Conservation (phyloP, 2,329 filamentous ascomycete genomes). For the Scedosporium aurantiacum region DNA sequence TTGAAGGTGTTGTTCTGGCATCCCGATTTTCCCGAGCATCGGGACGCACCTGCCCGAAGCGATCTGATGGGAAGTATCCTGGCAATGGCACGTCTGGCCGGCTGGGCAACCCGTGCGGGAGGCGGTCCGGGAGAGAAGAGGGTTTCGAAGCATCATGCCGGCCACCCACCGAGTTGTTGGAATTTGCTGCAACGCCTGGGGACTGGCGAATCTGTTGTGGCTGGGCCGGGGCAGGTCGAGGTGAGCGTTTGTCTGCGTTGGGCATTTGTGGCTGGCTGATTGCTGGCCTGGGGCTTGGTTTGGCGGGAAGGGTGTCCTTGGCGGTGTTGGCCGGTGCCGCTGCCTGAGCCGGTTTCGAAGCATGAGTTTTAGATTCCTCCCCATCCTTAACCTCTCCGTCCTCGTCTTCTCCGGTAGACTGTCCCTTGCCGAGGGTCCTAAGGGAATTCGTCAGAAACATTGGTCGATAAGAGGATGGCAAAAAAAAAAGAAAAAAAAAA, state of each 20-base stretch:
- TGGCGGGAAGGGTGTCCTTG: slow-evolving; percentile 24
- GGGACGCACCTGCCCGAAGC: slow-evolving; percentile 29
- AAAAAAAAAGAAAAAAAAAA: slow-evolving; percentile 9
- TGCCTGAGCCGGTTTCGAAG: not conserved
- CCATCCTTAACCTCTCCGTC: slow-evolving; percentile 63
- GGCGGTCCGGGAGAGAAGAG: slow-evolving; percentile 25
- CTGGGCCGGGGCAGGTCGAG: slow-evolving; percentile 2
- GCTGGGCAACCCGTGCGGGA: slow-evolving; percentile 36
- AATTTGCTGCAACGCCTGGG: slow-evolving; percentile 11
- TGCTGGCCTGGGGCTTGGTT: slow-evolving; percentile 13
- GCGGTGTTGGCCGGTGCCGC: slow-evolving; percentile 8
- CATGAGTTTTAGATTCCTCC: slow-evolving; percentile 20
- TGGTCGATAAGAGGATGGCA: not conserved
- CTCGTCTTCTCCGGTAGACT: slow-evolving; percentile 42
- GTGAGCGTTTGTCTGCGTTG: not conserved
- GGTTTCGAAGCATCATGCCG: slow-evolving; percentile 16
- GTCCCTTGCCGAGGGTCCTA: slow-evolving; percentile 5
- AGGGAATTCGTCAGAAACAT: slow-evolving; percentile 15
- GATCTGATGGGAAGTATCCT: slow-evolving; percentile 33
- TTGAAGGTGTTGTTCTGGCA: slow-evolving; percentile 9
- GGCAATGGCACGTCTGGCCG: slow-evolving; percentile 48
- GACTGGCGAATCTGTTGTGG: slow-evolving; percentile 1
- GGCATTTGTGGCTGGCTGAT: not conserved
- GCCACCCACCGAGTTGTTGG: slow-evolving; percentile 8
- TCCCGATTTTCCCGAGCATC: slow-evolving; percentile 14